Evolutionary conservation across 2,329 filamentous ascomycete species (phyloP).

Genomic region (Aspergillus sp.): DNA sequence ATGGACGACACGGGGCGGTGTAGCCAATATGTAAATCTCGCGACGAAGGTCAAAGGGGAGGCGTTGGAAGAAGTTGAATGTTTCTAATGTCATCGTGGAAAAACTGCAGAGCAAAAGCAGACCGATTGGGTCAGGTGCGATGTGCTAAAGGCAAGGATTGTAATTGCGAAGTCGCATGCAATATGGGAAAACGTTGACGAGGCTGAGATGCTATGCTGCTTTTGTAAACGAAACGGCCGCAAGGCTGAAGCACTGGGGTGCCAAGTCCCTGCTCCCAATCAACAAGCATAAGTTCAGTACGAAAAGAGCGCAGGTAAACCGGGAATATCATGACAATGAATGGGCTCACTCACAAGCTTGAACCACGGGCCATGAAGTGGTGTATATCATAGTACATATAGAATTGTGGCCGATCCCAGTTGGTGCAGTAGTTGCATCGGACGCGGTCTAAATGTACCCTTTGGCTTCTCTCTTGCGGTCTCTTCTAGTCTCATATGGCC

Average conservation of each 20-base stretch:
- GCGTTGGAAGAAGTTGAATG: neutral
- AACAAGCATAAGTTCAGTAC: neutral
- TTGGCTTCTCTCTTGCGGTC: too few relatives aligned
- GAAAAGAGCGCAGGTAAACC: neutral
- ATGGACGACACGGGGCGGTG: slow-evolving; percentile 1
- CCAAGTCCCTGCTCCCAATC: neutral
- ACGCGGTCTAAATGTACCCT: too few relatives aligned
- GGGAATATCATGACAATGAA: neutral
- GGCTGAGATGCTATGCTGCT: neutral
- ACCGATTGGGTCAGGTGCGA: neutral
- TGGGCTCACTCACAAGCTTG: neutral
- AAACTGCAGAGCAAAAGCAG: neutral
- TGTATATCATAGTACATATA: too few relatives aligned
- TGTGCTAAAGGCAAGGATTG: neutral
- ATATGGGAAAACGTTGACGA: neutral
- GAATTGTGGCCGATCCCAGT: too few relatives aligned
- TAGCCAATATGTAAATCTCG: slow-evolving; percentile 2
- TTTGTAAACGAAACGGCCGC: neutral
- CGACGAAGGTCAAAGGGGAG: slow-evolving; percentile 2
- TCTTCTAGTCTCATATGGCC: too few relatives aligned
- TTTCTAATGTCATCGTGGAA: neutral
- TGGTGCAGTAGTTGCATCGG: too few relatives aligned
- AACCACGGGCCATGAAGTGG: too few relatives aligned
- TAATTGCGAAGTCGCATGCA: neutral
- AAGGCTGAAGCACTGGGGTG: neutral